Evolutionary conservation across 306 rosid species (phyloP).

Genomic region (Vicia villosa): DNA sequence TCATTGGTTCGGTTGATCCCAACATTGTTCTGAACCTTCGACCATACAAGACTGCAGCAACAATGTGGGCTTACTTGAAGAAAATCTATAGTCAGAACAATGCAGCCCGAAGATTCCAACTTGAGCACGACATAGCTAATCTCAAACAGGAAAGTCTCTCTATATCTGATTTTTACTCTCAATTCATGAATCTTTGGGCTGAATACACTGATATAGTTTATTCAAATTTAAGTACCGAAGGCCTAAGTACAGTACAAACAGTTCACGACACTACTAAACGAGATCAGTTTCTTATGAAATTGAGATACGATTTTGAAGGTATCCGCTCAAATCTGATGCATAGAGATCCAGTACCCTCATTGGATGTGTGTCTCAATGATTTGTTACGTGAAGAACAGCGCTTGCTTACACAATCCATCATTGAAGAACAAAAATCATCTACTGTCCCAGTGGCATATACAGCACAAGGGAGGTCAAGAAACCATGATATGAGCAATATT

Average conservation of each 20-base stretch:
- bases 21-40: background rate
- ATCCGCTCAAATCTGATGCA: background rate
- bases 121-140: background rate
- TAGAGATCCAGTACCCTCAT: background rate
- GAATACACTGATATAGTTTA: background rate
- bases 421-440: background rate
- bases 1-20: background rate
- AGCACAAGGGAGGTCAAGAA: background rate
- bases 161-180: background rate
- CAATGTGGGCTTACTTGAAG: background rate
- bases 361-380: background rate
- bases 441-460: background rate
- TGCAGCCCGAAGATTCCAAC: background rate
- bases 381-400: background rate
- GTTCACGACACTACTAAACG: constrained; percentile 1
- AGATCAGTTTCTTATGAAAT: constrained; percentile 11
- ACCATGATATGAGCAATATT: background rate
- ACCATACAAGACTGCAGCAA: background rate
- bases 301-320: background rate
- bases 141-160: background rate
- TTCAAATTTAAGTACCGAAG: background rate
- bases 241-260: background rate
- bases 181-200: background rate
- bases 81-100: background rate
- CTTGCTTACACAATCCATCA: background rate